Evolutionary conservation across 2,329 filamentous ascomycete genomes (phyloP).

Genomic region (Stagonosporopsis tanaceti): DNA sequence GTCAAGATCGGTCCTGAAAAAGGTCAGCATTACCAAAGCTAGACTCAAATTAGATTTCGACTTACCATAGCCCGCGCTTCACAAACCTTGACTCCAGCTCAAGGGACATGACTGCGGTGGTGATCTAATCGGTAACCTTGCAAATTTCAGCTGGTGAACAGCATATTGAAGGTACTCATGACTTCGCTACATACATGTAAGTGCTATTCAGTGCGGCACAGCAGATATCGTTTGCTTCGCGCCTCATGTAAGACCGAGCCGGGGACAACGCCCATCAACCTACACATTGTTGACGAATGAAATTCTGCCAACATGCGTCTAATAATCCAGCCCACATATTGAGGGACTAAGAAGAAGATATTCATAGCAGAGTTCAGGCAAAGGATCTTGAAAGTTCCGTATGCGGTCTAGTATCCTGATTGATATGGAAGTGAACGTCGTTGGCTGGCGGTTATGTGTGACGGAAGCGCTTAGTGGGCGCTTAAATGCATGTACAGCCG

Average conservation of each 20-base stretch:
- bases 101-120: slow-evolving; percentile 1
- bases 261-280: not conserved
- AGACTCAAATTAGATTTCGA: not conserved
- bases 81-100: slow-evolving; percentile 8
- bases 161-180: too few relatives aligned
- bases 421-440: not conserved
- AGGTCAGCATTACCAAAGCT: not conserved
- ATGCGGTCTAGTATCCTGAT: not conserved
- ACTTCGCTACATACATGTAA: not conserved
- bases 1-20: slow-evolving; percentile 14
- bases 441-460: slow-evolving; percentile 6
- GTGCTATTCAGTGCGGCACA: slow-evolving; percentile 6
- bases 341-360: not conserved
- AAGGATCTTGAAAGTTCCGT: not conserved
- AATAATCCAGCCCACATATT: not conserved
- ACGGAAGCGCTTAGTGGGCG: slow-evolving; percentile 8
- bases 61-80: slow-evolving; percentile 10
- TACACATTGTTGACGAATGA: too few relatives aligned
- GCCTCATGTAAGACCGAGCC: not conserved
- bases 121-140: not conserved
- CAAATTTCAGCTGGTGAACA: not conserved
- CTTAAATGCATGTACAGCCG: slow-evolving; percentile 11
- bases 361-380: not conserved
- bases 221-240: not conserved
- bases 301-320: not conserved